Evolutionary conservation across 1,139 yeast species (phyloP).

Genomic region (Yamadazyma mexicana): DNA sequence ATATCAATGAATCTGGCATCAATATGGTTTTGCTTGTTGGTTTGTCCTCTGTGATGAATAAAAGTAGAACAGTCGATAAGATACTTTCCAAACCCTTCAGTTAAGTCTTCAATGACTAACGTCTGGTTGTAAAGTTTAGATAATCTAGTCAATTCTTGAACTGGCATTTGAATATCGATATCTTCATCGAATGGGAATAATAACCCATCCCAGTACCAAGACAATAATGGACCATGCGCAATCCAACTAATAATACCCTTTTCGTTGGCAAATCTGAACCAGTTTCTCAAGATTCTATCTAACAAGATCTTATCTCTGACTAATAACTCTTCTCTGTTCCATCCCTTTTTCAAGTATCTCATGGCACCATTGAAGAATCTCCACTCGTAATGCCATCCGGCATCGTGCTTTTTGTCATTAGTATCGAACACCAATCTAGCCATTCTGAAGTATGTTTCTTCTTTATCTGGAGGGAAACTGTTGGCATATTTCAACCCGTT

Average conservation of each 20-base stretch:
- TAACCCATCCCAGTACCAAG: constrained; percentile 42
- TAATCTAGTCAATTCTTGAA: constrained; percentile 28
- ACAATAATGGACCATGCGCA: constrained; percentile 43
- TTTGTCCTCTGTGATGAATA: constrained; percentile 31
- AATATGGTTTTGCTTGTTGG: constrained; percentile 56
- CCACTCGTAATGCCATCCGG: constrained; percentile 47
- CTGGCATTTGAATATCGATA: constrained; percentile 40
- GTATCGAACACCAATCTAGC: constrained; percentile 27
- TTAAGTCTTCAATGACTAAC: constrained; percentile 29
- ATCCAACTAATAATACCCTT: constrained; percentile 40
- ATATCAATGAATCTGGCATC: constrained; percentile 83
- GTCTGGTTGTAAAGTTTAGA: constrained; percentile 37
- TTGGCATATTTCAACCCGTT: constrained; percentile 26
- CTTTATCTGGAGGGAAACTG: constrained; percentile 21
- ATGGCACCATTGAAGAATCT: constrained; percentile 46
- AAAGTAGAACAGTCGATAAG: constrained; percentile 43
- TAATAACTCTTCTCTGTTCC: constrained; percentile 27
- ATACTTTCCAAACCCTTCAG: constrained; percentile 35
- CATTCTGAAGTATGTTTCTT: constrained; percentile 34
- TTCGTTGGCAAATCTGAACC: constrained; percentile 32
- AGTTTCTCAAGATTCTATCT: constrained; percentile 31
- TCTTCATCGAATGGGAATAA: constrained; percentile 40
- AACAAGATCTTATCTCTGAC: constrained; percentile 27
- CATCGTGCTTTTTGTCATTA: constrained; percentile 23
- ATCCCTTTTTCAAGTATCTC: constrained; percentile 25